phyloP scores from a whole-genome alignment of 805 yeast genomes.

The Metschnikowia kunwiensis region DNA sequence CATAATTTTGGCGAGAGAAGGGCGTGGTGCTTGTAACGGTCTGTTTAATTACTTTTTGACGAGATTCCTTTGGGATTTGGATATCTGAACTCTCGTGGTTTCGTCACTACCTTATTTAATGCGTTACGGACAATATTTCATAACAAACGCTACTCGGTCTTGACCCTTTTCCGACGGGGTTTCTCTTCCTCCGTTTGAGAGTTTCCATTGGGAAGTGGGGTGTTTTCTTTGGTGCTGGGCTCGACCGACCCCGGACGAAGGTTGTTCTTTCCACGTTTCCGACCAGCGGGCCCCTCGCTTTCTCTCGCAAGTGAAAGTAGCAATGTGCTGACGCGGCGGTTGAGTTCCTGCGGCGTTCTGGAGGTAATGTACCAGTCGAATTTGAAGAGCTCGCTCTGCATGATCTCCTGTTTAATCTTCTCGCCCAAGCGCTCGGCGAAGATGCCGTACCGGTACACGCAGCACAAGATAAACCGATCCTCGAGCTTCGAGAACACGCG shows the following conservation, averaged over 20 bases:
- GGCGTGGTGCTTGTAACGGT: background rate
- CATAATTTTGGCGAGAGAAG: background rate
- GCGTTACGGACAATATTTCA: too few species aligned
- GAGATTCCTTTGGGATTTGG: too few species aligned
- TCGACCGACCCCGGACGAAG: constrained; percentile 37
- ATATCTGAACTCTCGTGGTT: too few species aligned
- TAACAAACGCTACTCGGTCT: background rate
- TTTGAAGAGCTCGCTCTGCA: constrained; percentile 54
- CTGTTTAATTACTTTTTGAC: too few species aligned
- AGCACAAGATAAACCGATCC: constrained; percentile 62
- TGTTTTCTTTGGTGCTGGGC: constrained; percentile 24
- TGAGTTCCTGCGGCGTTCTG: constrained; percentile 67
- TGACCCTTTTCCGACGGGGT: constrained; percentile 11
- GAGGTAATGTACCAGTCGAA: constrained; percentile 75
- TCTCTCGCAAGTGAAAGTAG: constrained; percentile 68
- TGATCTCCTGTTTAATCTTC: constrained; percentile 61
- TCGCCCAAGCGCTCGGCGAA: constrained; percentile 58
- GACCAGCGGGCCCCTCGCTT: constrained; percentile 55
- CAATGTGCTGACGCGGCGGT: constrained; percentile 66
- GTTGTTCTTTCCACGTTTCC: constrained; percentile 32
- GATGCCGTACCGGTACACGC: constrained; percentile 65
- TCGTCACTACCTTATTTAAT: too few species aligned
- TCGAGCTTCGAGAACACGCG: constrained; percentile 66
- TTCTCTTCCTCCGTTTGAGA: constrained; percentile 4
- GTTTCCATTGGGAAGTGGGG: constrained; percentile 12